Conservation (phyloP, 495 filamentous ascomycete species). For the Podospora comata region DNA sequence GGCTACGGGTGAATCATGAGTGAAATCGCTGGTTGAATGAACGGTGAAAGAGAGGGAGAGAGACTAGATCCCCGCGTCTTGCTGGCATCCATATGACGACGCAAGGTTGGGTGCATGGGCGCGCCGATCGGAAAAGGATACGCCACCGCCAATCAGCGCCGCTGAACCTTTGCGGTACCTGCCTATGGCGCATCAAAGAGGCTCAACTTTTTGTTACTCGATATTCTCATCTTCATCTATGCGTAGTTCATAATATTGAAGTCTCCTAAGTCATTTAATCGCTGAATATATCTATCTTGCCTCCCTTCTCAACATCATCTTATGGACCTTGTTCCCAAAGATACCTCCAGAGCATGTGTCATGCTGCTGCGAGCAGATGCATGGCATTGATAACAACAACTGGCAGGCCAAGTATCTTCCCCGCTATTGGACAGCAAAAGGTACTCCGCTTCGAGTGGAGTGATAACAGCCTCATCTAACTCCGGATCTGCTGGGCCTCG, state of each 20-base stretch:
- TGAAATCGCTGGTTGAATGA: background rate
- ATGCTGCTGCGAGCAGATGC: background rate
- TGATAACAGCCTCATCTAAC: slow-evolving; percentile 6
- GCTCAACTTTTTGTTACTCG: background rate
- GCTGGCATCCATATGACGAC: slow-evolving; percentile 19
- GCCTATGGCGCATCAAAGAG: background rate
- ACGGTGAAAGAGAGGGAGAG: background rate
- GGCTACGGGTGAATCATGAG: background rate
- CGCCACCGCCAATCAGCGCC: slow-evolving; percentile 16
- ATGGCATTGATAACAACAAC: background rate
- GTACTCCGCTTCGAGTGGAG: background rate
- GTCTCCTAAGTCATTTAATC: background rate
- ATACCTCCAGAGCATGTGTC: background rate
- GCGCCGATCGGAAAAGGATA: slow-evolving; percentile 8
- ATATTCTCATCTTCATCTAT: background rate
- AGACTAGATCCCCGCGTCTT: slow-evolving; percentile 3
- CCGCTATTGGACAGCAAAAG: background rate
- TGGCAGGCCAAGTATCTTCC: background rate
- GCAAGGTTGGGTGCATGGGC: slow-evolving; percentile 9
- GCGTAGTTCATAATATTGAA: no score
- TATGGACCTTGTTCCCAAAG: background rate
- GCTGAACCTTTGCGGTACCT: background rate
- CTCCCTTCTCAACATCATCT: background rate
- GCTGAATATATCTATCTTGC: background rate
- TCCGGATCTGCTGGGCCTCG: background rate